Conservation (phyloP, 768 basidiomycete species). For the Epithele typhae region DNA sequence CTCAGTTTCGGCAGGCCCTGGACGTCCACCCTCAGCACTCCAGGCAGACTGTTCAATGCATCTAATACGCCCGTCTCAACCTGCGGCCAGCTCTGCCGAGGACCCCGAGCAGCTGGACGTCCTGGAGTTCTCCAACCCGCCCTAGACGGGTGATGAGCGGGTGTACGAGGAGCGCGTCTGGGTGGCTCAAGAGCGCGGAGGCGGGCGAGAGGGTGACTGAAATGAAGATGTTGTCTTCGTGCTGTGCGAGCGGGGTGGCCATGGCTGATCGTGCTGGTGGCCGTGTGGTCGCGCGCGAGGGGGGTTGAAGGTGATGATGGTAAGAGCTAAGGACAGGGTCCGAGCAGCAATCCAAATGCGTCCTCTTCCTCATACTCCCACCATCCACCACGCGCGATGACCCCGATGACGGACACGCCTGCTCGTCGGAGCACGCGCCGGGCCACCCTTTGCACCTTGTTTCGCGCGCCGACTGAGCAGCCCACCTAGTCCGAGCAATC, state of each 20-base stretch:
- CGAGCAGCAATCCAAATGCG: neutral
- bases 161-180: constrained; percentile 31
- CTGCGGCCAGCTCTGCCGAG: constrained; percentile 35
- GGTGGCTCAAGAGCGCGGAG: constrained; percentile 30
- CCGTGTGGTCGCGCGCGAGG: neutral
- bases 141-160: constrained; percentile 35
- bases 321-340: neutral
- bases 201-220: constrained; percentile 36
- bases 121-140: constrained; percentile 36
- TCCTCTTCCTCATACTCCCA: too few relatives aligned
- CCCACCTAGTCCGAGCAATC: too few relatives aligned
- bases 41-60: constrained; percentile 25
- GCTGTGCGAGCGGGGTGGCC: constrained; percentile 22
- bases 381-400: too few relatives aligned
- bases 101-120: constrained; percentile 43
- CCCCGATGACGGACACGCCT: too few relatives aligned
- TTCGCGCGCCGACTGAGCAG: too few relatives aligned
- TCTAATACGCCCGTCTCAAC: constrained; percentile 28
- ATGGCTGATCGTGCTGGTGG: constrained; percentile 22
- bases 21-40: constrained; percentile 34
- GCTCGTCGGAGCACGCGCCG: too few relatives aligned
- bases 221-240: constrained; percentile 39
- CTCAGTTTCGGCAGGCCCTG: constrained; percentile 31
- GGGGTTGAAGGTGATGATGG: neutral
- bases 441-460: too few relatives aligned